phyloP scores from a whole-genome alignment of 805 yeast species.

The Saccharomycopsis vini region DNA sequence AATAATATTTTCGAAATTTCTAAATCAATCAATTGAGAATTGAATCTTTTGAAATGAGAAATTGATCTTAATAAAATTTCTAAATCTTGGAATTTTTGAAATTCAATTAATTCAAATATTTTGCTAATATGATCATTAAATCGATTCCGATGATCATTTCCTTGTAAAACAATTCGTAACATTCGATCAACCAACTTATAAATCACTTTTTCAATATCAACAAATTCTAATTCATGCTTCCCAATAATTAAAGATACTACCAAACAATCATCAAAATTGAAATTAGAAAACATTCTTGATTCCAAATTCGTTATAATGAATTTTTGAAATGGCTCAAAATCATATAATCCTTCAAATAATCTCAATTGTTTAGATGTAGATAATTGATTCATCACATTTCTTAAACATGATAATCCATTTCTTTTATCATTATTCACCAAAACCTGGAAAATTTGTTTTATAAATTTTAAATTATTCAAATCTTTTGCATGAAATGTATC shows the following conservation, averaged over 20 bases:
- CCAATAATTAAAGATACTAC: constrained; percentile 4
- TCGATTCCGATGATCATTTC: too few relatives aligned
- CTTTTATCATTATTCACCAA: neutral
- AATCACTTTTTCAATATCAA: constrained; percentile 2
- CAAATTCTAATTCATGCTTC: neutral
- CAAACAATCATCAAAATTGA: constrained; percentile 4
- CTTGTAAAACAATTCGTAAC: too few relatives aligned
- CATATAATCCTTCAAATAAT: constrained; percentile 5
- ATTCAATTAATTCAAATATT: neutral
- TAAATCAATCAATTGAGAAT: neutral
- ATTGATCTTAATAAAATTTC: neutral
- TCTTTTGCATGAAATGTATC: constrained; percentile 3
- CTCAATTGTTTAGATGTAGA: constrained; percentile 10
- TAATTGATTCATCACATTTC: constrained; percentile 1
- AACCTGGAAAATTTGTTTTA: neutral
- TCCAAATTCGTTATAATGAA: constrained; percentile 9
- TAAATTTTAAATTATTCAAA: neutral
- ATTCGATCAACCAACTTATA: neutral
- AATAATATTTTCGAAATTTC: neutral
- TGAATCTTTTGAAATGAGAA: neutral
- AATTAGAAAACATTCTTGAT: constrained; percentile 9
- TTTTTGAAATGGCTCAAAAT: neutral
- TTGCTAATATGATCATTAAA: neutral
- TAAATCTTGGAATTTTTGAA: neutral
- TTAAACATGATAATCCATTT: neutral